These are phyloP conservation scores for Trichoderma semiorbis DNA, from an alignment of 2,329 filamentous ascomycete species.

Conservation along the genomic window DNA sequence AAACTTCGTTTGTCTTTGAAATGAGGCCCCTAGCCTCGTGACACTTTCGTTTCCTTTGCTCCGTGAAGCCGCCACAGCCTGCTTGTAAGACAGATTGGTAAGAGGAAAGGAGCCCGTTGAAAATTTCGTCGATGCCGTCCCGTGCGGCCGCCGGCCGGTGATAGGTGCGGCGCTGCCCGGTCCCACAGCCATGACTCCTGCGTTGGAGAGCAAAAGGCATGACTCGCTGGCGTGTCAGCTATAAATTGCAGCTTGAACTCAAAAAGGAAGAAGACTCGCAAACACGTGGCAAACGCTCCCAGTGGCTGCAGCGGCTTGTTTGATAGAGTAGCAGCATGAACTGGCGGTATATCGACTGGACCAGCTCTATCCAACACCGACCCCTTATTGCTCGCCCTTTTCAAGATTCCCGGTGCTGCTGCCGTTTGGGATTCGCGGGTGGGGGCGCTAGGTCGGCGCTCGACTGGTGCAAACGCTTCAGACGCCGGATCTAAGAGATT, in stretches of 20 bases:
- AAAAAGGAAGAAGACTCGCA: not conserved
- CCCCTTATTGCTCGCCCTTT: slow-evolving; percentile 2
- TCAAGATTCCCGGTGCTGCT: not conserved
- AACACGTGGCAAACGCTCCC: not conserved
- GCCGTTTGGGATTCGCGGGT: not conserved
- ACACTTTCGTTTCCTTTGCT: not conserved
- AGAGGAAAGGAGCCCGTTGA: not conserved
- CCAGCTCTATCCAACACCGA: not conserved
- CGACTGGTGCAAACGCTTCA: not conserved
- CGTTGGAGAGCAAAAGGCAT: not conserved
- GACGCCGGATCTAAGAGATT: not conserved
- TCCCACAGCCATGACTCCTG: slow-evolving; percentile 13
- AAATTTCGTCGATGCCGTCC: slow-evolving; percentile 5
- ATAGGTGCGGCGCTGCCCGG: slow-evolving; percentile 7
- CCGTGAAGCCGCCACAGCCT: not conserved
- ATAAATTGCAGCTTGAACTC: not conserved
- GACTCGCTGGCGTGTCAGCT: slow-evolving; percentile 1
- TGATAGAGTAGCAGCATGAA: not conserved
- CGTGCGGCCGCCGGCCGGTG: slow-evolving; percentile 15
- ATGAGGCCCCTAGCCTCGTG: not conserved
- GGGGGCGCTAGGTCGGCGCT: not conserved
- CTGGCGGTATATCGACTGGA: not conserved
- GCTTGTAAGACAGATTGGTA: not conserved
- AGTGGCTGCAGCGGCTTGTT: not conserved
- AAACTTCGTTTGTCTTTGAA: not conserved